A percentile compares a stretch with the other conserved stretches of the same genome.
Evolutionary conservation across 225 moss, liverwort and hornwort genomes (phyloP).

Genomic region (Polytrichum formosum): DNA sequence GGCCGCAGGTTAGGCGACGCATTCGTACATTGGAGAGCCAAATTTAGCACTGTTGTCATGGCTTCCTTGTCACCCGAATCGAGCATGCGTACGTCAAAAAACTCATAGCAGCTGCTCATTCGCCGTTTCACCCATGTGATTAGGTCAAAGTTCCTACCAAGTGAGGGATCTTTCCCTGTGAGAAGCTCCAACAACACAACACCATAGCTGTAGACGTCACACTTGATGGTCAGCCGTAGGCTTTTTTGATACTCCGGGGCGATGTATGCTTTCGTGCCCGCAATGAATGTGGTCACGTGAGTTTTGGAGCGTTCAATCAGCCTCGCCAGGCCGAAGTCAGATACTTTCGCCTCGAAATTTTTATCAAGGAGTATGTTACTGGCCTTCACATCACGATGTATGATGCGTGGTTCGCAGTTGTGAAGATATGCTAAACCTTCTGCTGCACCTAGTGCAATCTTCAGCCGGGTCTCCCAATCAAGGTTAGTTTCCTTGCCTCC

Average conservation of each 20-base stretch:
- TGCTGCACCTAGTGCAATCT: conserved; percentile 43
- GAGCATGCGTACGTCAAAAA: conserved; percentile 46
- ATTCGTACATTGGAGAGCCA: conserved; percentile 46
- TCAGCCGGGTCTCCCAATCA: conserved; percentile 45
- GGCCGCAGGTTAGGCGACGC: conserved; percentile 32
- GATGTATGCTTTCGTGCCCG: conserved; percentile 53
- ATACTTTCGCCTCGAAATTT: conserved; percentile 50
- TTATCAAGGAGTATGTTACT: conserved; percentile 55
- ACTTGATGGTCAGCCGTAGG: conserved; percentile 49
- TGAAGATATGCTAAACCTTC: conserved; percentile 45
- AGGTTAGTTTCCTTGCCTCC: conserved; percentile 22
- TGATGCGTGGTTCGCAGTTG: conserved; percentile 48
- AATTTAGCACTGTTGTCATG: conserved; percentile 37
- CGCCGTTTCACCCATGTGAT: conserved; percentile 53
- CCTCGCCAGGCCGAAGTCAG: conserved; percentile 46
- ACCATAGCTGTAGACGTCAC: conserved; percentile 55
- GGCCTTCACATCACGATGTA: conserved; percentile 58
- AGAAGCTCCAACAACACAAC: conserved; percentile 43
- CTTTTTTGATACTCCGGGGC: conserved; percentile 53
- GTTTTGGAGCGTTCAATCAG: conserved; percentile 49
- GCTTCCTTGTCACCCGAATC: conserved; percentile 28
- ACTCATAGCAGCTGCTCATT: conserved; percentile 41
- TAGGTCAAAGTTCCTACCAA: conserved; percentile 48
- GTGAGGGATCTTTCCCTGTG: conserved; percentile 54
- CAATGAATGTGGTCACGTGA: conserved; percentile 54